Evolutionary conservation across 345 rosid genomes (phyloP).

Genomic region (Aethionema arabicum): DNA sequence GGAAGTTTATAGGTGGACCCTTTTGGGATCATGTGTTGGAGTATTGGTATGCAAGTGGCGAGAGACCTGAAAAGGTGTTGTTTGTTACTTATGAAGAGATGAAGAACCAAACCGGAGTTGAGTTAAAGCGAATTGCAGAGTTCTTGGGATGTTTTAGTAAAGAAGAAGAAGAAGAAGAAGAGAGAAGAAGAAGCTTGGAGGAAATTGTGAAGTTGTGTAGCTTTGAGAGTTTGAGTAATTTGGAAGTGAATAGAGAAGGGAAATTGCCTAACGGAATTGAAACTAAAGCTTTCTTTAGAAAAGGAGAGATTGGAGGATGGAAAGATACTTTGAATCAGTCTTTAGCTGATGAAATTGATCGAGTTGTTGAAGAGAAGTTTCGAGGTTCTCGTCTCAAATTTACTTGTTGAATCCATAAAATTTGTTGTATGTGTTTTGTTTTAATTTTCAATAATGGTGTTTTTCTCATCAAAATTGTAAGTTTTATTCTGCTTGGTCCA

Average conservation of each 20-base stretch:
- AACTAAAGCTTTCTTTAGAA: constrained; percentile 21
- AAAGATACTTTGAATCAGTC: constrained; percentile 26
- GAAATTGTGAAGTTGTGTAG: constrained; percentile 28
- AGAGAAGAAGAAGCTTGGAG: constrained; percentile 6
- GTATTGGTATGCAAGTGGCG: constrained; percentile 32
- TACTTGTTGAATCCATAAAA: neutral
- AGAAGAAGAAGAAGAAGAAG: constrained; percentile 8
- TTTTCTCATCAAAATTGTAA: too few species aligned
- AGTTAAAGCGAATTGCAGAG: constrained; percentile 21
- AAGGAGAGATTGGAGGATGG: constrained; percentile 34
- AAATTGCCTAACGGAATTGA: constrained; percentile 5
- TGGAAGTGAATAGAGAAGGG: constrained; percentile 29
- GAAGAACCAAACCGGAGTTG: constrained; percentile 4
- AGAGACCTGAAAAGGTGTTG: constrained; percentile 20
- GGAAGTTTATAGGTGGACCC: constrained; percentile 39
- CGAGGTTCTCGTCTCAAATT: constrained; percentile 17
- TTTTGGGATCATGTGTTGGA: constrained; percentile 34
- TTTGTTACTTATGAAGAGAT: constrained; percentile 38
- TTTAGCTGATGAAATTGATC: constrained; percentile 1
- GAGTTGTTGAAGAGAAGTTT: constrained; percentile 18
- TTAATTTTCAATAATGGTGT: too few species aligned
- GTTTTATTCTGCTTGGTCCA: too few species aligned
- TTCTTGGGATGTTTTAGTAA: constrained; percentile 28
- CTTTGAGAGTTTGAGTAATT: constrained; percentile 25
- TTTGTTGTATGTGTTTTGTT: too few species aligned